Evolutionary conservation across 768 basidiomycete genomes (phyloP), one percentile per base, ranked within the genome.

Genomic region (Symmetrospora coprosmae): DNA sequence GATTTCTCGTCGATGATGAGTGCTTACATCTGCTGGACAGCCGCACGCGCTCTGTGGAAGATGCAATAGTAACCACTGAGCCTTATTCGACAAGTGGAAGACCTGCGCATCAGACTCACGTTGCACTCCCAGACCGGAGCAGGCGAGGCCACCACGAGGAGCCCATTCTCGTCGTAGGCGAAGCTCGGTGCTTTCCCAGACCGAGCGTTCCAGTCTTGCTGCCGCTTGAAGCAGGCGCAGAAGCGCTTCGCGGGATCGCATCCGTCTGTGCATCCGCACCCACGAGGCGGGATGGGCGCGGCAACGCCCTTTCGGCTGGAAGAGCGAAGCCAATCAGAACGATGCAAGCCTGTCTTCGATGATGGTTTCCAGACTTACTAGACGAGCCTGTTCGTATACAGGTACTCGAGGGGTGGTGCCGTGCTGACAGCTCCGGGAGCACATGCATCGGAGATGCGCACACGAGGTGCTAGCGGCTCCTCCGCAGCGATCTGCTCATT

Each of bases 321-420:
- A 4, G 4, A 4, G 34, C 17, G 17, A n/a, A 33, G 50, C 31
- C 13, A 14, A 19, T n/a, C 17, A 14, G 21, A 14, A 2, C 7
- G 16, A 9, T 23, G 4, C 25, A 27, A 2, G 4, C 6, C n/a
- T n/a, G n/a, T n/a, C n/a, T n/a, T n/a, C n/a, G n/a, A n/a, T n/a
- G n/a, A n/a, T n/a, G 13, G 30, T 3, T 8, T 11, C 33, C 31
- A 28, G 2, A 46, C 55, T 28, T 33, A 58, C 55, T 58, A 58
- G n/a, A 58, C 25, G n/a, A 58, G 3, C 21, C 55, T 39, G 33
- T 47, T 58, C 3, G 55, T 58, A 21, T 58, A 58, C 3, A 31
- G 21, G 25, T 43, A 58, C 21, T 58, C 43, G 30, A 58, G n/a
- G 14, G 55, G 55, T 19, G 55, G n/a, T n/a, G n/a, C n/a, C n/a